Evolutionary conservation across 768 basidiomycete species (phyloP).

Genomic region (Boletus rufocinnamomeus): DNA sequence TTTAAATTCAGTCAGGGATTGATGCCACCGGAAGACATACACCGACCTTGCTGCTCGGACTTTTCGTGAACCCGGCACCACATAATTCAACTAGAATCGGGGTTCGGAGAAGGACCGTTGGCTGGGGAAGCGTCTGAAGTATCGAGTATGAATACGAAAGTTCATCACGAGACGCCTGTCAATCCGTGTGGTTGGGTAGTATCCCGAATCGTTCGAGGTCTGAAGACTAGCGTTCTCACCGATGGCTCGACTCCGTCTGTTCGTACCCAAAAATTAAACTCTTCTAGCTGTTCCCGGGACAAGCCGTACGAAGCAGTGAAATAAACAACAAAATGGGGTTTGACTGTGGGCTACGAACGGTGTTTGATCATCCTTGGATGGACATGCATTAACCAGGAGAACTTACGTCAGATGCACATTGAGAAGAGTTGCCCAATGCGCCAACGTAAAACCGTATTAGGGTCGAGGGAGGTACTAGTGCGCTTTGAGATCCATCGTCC

Average conservation of each 20-base stretch:
- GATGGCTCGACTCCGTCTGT: conserved; percentile 29
- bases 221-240: conserved; percentile 12
- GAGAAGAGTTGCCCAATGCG: conserved; percentile 52
- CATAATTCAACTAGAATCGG: conserved; percentile 74
- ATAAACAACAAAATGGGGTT: conserved; percentile 69
- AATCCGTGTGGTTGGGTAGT: background rate
- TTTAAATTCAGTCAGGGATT: conserved; percentile 1
- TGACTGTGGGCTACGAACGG: conserved; percentile 38
- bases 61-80: conserved; percentile 83
- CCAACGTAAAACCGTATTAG: conserved; percentile 85
- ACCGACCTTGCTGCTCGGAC: conserved; percentile 56
- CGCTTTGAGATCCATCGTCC: background rate
- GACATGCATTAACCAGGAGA: background rate
- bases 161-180: conserved; percentile 13
- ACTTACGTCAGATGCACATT: conserved; percentile 43
- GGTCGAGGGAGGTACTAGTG: conserved; percentile 64
- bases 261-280: conserved; percentile 64
- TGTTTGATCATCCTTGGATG: background rate
- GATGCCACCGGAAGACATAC: background rate
- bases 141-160: conserved; percentile 61
- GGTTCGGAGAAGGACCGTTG: conserved; percentile 54
- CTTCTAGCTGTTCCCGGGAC: conserved; percentile 64
- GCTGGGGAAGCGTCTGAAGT: conserved; percentile 48
- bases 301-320: conserved; percentile 81
- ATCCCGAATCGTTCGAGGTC: background rate